A percentile compares a stretch with the other conserved stretches of the same genome.
Conservation (phyloP, 169 alveolate species). For the Nephromyces sp. region DNA sequence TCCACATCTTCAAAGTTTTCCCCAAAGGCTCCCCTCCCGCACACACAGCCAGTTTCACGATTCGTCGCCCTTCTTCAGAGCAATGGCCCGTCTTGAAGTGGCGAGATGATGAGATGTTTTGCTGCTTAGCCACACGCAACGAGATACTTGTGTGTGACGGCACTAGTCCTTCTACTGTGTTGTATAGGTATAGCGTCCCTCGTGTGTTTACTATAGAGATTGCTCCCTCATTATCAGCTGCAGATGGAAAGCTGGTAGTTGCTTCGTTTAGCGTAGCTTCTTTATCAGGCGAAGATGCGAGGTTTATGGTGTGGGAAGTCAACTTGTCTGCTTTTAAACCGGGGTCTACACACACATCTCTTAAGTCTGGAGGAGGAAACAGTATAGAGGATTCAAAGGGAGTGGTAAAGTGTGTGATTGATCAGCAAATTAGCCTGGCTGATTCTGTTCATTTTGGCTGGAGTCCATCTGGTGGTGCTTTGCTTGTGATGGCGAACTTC, state of each 20-base stretch:
- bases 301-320: not conserved
- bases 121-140: conserved; percentile 20
- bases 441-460: conserved; percentile 25
- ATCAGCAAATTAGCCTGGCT: conserved; percentile 21
- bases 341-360: not conserved
- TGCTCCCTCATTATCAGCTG: not conserved
- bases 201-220: conserved; percentile 18
- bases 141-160: conserved; percentile 6
- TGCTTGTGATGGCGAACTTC: conserved; percentile 21
- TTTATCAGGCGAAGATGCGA: not conserved
- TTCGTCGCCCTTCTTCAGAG: conserved; percentile 4
- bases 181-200: not conserved
- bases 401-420: conserved; percentile 2
- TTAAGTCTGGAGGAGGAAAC: not conserved
- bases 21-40: too few species aligned
- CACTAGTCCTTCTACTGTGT: not conserved
- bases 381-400: not conserved
- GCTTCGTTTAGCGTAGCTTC: not conserved
- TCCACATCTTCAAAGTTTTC: too few species aligned
- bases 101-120: conserved; percentile 28
- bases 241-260: conserved; percentile 5
- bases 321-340: not conserved
- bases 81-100: conserved; percentile 32
- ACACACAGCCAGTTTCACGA: conserved; percentile 11
- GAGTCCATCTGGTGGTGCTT: conserved; percentile 29